Base-by-base conservation (phyloP, 805 yeast genomes). In the Lachancea sp. region DNA sequence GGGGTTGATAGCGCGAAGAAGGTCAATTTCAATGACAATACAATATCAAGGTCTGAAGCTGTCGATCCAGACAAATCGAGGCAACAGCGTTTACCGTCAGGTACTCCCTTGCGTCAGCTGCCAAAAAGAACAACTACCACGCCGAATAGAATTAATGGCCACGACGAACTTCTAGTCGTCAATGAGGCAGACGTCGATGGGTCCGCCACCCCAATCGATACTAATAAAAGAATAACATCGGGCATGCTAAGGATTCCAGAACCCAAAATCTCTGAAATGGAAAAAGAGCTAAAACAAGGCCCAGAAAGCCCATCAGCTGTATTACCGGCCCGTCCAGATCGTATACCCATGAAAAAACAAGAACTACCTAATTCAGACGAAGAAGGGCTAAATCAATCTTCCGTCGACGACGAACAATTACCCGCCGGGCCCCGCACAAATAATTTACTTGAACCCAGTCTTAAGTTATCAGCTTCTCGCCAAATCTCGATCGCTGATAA, bases 171-270 rank as follows among this genome's bases (percentile, higher is more conserved):
- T 41, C 60, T 58, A 5, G 47, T 58, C 16, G 54, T 60, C 9
- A 63, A 55, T 29, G 52, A 47, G 33, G 42, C 41, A 20, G 45
- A 42, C 7, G 38, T 28, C 37, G 45, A 44, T 26, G 51, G 28
- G 12, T 34, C 36, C 16, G 42, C 49, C 12, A 43, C 49, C 7
- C 49, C 50, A 22, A 35, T 48, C 7, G 37, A 49, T 6, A 47
- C 54, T 8, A 42, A 44, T 13, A 46, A 64, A 36, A 61, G 72
- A 52, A 66, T 67, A 34, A 64, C 70, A 1, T 67, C 71, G 2
- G 72, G 72, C 11, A 68, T 65, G 68, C 50, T 69, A 17, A 53
- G 66, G 11, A 67, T 64, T 18, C 73, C 73, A 2, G 72, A 68
- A 45, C 71, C 72, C 16, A 65, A 59, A 47, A 51, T 68, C 38